These are phyloP conservation scores for Populus simonii DNA, from an alignment of 345 rosid genomes.

Conservation along the genomic window DNA sequence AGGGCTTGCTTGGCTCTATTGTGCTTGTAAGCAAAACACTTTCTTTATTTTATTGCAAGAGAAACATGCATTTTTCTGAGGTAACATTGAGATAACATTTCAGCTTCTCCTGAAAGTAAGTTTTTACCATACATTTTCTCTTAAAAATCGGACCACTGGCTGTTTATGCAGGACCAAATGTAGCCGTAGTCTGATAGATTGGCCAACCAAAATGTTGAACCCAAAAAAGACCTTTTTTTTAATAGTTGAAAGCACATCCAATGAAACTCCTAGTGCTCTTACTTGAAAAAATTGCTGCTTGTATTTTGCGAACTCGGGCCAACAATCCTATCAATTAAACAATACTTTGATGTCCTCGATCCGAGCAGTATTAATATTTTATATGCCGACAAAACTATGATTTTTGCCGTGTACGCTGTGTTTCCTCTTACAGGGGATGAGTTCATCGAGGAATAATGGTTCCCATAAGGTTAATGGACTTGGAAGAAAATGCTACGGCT, in stretches of 20 bases:
- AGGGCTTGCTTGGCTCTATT: too few relatives aligned
- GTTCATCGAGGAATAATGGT: slow-evolving; percentile 1
- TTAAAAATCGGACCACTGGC: too few relatives aligned
- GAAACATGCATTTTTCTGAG: too few relatives aligned
- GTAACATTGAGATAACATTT: too few relatives aligned
- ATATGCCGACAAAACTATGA: not conserved
- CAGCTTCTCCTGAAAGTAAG: too few relatives aligned
- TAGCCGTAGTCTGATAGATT: too few relatives aligned
- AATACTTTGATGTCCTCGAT: not conserved
- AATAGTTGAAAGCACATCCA: too few relatives aligned
- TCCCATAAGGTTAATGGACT: not conserved
- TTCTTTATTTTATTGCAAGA: too few relatives aligned
- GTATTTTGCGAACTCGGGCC: not conserved
- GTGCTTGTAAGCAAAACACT: too few relatives aligned
- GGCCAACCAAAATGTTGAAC: not conserved
- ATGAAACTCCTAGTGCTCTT: too few relatives aligned
- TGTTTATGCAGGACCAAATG: too few relatives aligned
- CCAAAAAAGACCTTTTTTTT: not conserved
- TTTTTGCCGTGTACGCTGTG: slow-evolving; percentile 20
- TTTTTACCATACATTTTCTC: too few relatives aligned
- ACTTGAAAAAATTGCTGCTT: not conserved
- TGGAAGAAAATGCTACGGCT: not conserved
- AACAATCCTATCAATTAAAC: not conserved
- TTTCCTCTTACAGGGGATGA: not conserved
- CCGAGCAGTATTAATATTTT: not conserved